A percentile compares a stretch with the other conserved stretches of the same genome.
phyloP scores from a whole-genome alignment of 1,139 yeast genomes.

The Pneumocystis wakefieldiae region DNA sequence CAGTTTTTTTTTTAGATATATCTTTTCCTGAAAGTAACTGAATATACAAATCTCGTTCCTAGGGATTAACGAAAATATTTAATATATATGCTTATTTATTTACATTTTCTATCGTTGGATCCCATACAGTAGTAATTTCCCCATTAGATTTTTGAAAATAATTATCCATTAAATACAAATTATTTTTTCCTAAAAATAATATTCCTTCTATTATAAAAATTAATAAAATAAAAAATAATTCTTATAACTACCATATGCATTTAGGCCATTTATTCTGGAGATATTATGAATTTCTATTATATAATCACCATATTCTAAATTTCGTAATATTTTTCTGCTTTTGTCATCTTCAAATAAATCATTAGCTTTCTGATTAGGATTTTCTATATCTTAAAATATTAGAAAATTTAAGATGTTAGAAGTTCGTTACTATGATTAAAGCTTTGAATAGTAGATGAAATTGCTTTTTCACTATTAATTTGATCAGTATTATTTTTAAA shows the following conservation, averaged over 20 bases:
- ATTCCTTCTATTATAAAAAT: conserved; percentile 40
- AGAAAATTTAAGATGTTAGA: neutral
- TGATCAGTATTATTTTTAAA: neutral
- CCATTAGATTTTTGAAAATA: conserved; percentile 43
- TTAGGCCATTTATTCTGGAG: conserved; percentile 56
- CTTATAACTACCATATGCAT: conserved; percentile 25
- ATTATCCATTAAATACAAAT: conserved; percentile 52
- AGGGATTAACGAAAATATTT: conserved; percentile 14
- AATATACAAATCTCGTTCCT: conserved; percentile 50
- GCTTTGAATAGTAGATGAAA: neutral
- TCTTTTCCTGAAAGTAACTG: conserved; percentile 36
- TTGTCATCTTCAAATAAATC: conserved; percentile 48
- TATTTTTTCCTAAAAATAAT: conserved; percentile 47
- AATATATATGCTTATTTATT: neutral
- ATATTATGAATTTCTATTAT: conserved; percentile 61
- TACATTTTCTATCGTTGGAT: conserved; percentile 33
- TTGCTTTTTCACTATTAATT: neutral
- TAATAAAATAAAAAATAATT: neutral
- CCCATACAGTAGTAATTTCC: conserved; percentile 53
- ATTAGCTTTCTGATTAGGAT: conserved; percentile 17
- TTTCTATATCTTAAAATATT: conserved; percentile 3
- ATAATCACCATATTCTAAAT: conserved; percentile 55
- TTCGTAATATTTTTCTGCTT: conserved; percentile 55
- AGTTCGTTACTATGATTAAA: neutral
- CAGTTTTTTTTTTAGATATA: neutral